Evolutionary conservation across 2,329 filamentous ascomycete species (phyloP), one percentile per base, ranked within the genome.

Genomic region (Orbilia ellipsospora): DNA sequence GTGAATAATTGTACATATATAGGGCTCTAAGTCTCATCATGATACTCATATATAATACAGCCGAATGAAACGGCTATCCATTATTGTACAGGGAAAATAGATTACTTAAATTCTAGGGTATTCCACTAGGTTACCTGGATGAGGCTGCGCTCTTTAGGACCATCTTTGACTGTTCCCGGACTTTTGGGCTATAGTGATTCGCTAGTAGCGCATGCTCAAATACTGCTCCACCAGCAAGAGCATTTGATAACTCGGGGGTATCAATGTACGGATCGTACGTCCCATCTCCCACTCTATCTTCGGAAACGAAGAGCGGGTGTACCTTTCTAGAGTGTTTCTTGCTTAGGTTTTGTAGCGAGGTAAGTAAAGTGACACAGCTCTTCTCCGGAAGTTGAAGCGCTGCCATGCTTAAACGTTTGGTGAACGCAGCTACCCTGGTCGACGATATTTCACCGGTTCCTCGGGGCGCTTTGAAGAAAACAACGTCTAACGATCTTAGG

Each of bases 211-310:
- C 66, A 44, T 72, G 65, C 31, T 77, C 73, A 6, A 66, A 77
- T 42, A 77, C 62, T 16, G 66, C 73, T 20, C 73, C 62, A 4
- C 73, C 72, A 2, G 73, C 66, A n/a, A 77, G 36, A n/a, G 66
- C 60, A 26, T 77, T 77, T 20, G 65, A 70, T 45, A 77, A 31
- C 42, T 77, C 73, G 10, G 73, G 65, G 0, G 65, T 52, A 57
- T 77, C 73, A 31, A 72, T 66, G 13, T 61, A 77, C 6, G 66
- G 65, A 42, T 77, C 66, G 13, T 77, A 77, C 2, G 55, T 84
- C 98, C 95, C 0, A 92, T 93, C 81, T 98, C 95, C 95, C 94
- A 99, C 0, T 96, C 87, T 0, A 93, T 97, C 3, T 90, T 89
- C 0, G 94, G 92, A 82, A 95, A 96, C 0, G 94, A 95, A 99